Evolutionary conservation across 2,329 filamentous ascomycete species (phyloP).

Genomic region (Clonostachys byssicola): DNA sequence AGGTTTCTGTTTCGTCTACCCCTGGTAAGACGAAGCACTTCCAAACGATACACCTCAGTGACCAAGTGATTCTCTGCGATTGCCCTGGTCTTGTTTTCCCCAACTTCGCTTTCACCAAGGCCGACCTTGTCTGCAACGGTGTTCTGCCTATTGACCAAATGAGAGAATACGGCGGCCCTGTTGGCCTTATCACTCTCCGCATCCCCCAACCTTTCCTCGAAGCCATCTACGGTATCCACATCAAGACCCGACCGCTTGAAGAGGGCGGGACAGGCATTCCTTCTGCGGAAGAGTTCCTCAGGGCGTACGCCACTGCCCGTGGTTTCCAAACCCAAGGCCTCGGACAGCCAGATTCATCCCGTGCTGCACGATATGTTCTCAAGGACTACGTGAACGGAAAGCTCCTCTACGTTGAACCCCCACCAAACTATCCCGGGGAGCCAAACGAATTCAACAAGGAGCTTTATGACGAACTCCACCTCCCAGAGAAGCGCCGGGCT

Average conservation of each 20-base stretch:
- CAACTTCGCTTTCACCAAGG: conserved; percentile 95
- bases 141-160: conserved; percentile 95
- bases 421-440: conserved; percentile 73
- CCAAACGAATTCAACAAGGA: conserved; percentile 78
- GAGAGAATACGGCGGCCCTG: conserved; percentile 86
- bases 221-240: conserved; percentile 89
- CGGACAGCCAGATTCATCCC: conserved; percentile 88
- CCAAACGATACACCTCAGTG: conserved; percentile 92
- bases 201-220: conserved; percentile 89
- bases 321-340: conserved; percentile 88
- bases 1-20: conserved; percentile 95
- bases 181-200: conserved; percentile 74
- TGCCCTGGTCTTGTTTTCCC: conserved; percentile 98
- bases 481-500: conserved; percentile 76
- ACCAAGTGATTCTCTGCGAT: conserved; percentile 89
- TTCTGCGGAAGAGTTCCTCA: conserved; percentile 79
- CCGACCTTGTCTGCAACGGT: conserved; percentile 91
- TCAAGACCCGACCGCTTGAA: conserved; percentile 73
- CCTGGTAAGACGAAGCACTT: conserved; percentile 99
- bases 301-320: conserved; percentile 81
- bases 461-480: conserved; percentile 77
- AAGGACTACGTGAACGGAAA: conserved; percentile 99
- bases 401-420: conserved; percentile 77
- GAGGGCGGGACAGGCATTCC: conserved; percentile 89
- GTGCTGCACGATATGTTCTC: conserved; percentile 82